These are phyloP conservation scores for Sarocladiaceae sp. DNA, from an alignment of 2,329 filamentous ascomycete species.

Conservation along the genomic window DNA sequence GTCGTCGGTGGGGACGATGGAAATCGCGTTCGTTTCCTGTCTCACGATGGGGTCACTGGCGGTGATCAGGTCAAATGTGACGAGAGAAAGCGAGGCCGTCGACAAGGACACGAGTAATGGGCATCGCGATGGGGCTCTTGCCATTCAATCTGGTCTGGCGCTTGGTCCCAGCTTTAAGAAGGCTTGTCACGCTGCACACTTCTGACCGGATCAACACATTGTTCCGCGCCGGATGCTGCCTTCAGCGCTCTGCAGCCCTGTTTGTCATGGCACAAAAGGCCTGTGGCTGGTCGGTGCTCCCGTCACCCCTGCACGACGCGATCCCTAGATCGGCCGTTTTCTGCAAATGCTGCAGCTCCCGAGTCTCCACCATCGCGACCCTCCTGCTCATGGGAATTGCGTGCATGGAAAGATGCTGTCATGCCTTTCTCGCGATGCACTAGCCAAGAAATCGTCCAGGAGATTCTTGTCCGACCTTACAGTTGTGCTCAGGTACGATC, in stretches of 20 bases:
- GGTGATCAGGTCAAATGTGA: neutral
- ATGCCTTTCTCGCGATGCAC: neutral
- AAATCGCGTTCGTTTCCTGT: neutral
- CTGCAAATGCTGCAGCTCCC: conserved; percentile 9
- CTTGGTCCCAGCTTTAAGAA: no score
- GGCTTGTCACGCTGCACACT: no score
- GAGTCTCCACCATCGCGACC: neutral
- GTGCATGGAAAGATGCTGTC: neutral
- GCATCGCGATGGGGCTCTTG: neutral
- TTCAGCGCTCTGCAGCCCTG: neutral
- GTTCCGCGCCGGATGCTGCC: neutral
- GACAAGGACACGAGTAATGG: conserved; percentile 7
- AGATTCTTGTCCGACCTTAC: neutral
- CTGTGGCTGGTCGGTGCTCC: neutral
- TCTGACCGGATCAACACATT: neutral
- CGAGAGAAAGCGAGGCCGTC: neutral
- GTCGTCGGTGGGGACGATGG: neutral
- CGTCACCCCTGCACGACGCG: neutral
- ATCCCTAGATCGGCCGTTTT: conserved; percentile 7
- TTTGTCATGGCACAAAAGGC: neutral
- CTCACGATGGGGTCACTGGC: neutral
- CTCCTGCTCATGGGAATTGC: neutral
- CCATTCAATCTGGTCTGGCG: neutral
- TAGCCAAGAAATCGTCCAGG: neutral
- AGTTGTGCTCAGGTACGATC: neutral